A percentile compares a stretch with the other conserved stretches of the same genome.
These are phyloP conservation scores for Blastomyces gilchristii DNA, from an alignment of 2,329 filamentous ascomycete genomes.

Conservation along the genomic window DNA sequence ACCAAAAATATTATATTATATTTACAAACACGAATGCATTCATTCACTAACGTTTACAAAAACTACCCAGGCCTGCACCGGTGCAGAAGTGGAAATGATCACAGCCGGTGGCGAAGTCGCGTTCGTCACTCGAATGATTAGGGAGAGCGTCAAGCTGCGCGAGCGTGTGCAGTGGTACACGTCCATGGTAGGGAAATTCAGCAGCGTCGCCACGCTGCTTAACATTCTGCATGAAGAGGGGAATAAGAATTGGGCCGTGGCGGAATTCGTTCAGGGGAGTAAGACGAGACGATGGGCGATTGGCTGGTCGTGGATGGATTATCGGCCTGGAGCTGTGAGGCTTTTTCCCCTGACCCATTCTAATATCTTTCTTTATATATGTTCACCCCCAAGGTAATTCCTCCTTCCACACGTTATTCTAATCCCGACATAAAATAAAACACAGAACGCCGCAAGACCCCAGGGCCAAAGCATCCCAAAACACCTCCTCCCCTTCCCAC, in stretches of 20 bases:
- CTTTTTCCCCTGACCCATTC: not conserved
- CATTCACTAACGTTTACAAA: not conserved
- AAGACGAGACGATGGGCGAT: slow-evolving; percentile 79
- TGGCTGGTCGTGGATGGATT: slow-evolving; percentile 69
- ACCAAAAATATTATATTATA: not conserved
- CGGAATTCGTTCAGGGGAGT: slow-evolving; percentile 64
- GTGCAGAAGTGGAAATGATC: slow-evolving; percentile 76
- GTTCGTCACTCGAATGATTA: slow-evolving; percentile 61
- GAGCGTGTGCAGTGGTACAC: slow-evolving; percentile 74
- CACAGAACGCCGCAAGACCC: slow-evolving; percentile 18
- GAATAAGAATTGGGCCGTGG: slow-evolving; percentile 71
- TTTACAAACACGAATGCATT: not conserved
- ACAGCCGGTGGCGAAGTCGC: slow-evolving; percentile 64
- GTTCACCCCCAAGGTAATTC: not conserved
- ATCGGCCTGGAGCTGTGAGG: slow-evolving; percentile 50
- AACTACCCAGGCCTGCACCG: slow-evolving; percentile 49
- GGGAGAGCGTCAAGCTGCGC: slow-evolving; percentile 53
- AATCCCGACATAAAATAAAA: not conserved
- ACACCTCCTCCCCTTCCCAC: slow-evolving; percentile 44
- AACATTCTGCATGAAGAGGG: slow-evolving; percentile 45
- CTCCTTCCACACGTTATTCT: not conserved
- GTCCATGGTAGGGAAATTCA: slow-evolving; percentile 78
- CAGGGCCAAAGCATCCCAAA: slow-evolving; percentile 38
- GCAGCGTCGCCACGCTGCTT: slow-evolving; percentile 53
- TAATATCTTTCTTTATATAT: not conserved